phyloP scores from a whole-genome alignment of 1,284 basidiomycete genomes.

The Xerocomus tenax region DNA sequence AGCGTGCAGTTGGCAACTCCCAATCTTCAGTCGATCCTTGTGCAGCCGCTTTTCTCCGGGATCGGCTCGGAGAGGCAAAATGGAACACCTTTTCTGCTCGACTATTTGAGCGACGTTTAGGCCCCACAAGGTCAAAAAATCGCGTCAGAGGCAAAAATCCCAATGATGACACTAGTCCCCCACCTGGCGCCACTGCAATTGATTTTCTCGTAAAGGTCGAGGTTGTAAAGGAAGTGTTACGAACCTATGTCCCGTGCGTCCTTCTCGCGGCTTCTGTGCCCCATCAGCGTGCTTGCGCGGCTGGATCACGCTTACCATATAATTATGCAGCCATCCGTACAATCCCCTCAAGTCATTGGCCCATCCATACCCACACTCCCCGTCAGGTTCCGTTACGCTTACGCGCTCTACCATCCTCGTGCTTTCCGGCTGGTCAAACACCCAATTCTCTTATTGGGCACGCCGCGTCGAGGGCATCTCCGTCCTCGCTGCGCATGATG shows the following conservation, averaged over 20 bases:
- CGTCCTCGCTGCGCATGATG: conserved; percentile 37
- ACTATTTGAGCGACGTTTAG: conserved; percentile 40
- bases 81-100: conserved; percentile 43
- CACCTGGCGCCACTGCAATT: conserved; percentile 37
- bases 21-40: conserved; percentile 36
- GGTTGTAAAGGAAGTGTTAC: conserved; percentile 42
- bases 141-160: conserved; percentile 27
- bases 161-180: conserved; percentile 24
- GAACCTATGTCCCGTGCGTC: conserved; percentile 43
- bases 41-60: conserved; percentile 39
- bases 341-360: conserved; percentile 43
- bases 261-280: conserved; percentile 1
- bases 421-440: conserved; percentile 45
- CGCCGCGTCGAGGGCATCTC: conserved; percentile 42
- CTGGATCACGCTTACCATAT: conserved; percentile 19
- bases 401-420: conserved; percentile 41
- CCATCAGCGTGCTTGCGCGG: conserved; percentile 5
- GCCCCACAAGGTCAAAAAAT: conserved; percentile 33
- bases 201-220: conserved; percentile 48
- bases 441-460: conserved; percentile 46
- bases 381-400: conserved; percentile 38
- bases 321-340: conserved; percentile 39
- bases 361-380: conserved; percentile 34
- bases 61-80: conserved; percentile 37
- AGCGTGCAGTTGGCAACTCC: conserved; percentile 18